Evolutionary conservation across 1,284 basidiomycete species (phyloP).

Genomic region (Cutaneotrichosporon sp.): DNA sequence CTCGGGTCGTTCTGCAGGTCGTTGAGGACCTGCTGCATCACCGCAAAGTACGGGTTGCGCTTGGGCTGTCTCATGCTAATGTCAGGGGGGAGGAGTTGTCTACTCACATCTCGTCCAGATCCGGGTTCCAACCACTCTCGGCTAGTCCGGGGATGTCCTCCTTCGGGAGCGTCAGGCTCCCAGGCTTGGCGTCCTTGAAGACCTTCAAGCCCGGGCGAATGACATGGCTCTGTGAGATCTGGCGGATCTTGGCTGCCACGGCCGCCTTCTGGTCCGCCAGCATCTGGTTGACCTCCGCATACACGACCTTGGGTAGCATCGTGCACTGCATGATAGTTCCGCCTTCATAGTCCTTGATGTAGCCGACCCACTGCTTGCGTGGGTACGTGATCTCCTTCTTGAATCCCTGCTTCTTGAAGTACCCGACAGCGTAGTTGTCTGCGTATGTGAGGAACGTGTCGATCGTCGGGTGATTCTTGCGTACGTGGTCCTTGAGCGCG

Average conservation of each 20-base stretch:
- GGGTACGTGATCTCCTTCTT: conserved; percentile 93
- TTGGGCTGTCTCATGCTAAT: conserved; percentile 58
- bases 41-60: conserved; percentile 59
- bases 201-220: conserved; percentile 78
- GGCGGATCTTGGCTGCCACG: conserved; percentile 70
- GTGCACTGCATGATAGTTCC: conserved; percentile 99
- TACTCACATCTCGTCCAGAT: conserved; percentile 72
- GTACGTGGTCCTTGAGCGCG: conserved; percentile 93
- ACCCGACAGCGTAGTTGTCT: conserved; percentile 98
- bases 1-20: conserved; percentile 78
- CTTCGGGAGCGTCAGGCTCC: conserved; percentile 39
- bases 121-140: conserved; percentile 91
- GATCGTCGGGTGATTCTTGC: conserved; percentile 72
- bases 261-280: conserved; percentile 79
- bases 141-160: conserved; percentile 81
- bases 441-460: conserved; percentile 97
- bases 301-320: conserved; percentile 87
- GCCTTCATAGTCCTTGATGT: conserved; percentile 99
- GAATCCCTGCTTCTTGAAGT: conserved; percentile 99
- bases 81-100: background rate
- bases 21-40: conserved; percentile 79
- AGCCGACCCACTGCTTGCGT: conserved; percentile 92
- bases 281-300: conserved; percentile 77
- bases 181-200: conserved; percentile 61
- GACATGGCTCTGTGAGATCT: conserved; percentile 81